Evolutionary conservation across 352 stramenopile species (phyloP).

Genomic region (Globisporangium megalacanthum): DNA sequence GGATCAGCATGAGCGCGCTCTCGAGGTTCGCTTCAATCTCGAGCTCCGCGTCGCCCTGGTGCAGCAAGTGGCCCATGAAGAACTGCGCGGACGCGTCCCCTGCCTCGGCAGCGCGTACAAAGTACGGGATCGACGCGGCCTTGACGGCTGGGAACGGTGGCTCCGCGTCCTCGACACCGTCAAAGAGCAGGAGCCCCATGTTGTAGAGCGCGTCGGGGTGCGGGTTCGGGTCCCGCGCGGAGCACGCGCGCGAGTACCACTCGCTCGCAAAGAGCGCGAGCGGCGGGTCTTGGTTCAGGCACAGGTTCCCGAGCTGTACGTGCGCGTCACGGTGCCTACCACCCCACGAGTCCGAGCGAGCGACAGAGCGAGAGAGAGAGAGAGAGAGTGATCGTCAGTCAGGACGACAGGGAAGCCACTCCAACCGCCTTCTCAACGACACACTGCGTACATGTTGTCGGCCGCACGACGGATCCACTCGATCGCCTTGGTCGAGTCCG

Average conservation of each 20-base stretch:
- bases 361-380: too few species aligned
- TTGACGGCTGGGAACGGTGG: slow-evolving; percentile 59
- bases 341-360: background rate
- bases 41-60: slow-evolving; percentile 68
- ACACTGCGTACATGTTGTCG: slow-evolving; percentile 35
- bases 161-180: slow-evolving; percentile 66
- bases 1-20: slow-evolving; percentile 72
- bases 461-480: slow-evolving; percentile 79
- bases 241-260: slow-evolving; percentile 68
- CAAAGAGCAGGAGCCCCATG: slow-evolving; percentile 71
- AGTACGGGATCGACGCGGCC: slow-evolving; percentile 61
- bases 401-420: background rate
- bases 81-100: slow-evolving; percentile 79
- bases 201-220: slow-evolving; percentile 83
- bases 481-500: slow-evolving; percentile 61
- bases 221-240: slow-evolving; percentile 37
- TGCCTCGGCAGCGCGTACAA: slow-evolving; percentile 68
- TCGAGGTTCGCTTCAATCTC: slow-evolving; percentile 52
- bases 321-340: slow-evolving; percentile 63
- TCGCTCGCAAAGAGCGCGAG: slow-evolving; percentile 59
- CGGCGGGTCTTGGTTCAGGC: slow-evolving; percentile 69
- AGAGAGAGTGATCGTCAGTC: background rate
- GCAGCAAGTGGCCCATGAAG: slow-evolving; percentile 81
- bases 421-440: background rate
- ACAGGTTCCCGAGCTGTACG: slow-evolving; percentile 79